Percentiles rank a stretch among this genome's conserved stretches.
These are phyloP conservation scores for Fraxinus baroniana DNA, from an alignment of 305 asterid species.

Conservation along the genomic window DNA sequence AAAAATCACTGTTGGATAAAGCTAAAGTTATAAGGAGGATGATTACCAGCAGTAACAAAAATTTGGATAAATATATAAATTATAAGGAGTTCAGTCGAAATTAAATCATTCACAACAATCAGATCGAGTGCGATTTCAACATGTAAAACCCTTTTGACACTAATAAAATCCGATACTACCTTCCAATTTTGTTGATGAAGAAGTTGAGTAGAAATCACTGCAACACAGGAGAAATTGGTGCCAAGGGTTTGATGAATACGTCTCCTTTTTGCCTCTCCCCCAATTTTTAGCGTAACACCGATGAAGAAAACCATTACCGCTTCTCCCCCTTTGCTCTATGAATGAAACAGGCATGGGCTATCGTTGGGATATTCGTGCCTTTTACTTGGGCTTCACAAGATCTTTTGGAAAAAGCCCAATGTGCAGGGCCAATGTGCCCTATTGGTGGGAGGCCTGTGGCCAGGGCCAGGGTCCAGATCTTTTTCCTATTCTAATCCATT, in stretches of 20 bases:
- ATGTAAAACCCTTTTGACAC: not conserved
- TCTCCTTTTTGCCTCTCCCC: conserved; percentile 2
- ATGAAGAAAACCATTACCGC: not conserved
- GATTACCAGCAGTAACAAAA: not conserved
- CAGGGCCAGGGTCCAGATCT: not conserved
- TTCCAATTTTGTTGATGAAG: not conserved
- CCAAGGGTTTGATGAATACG: not conserved
- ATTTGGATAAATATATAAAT: not conserved
- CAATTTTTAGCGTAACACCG: not conserved
- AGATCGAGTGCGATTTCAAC: not conserved
- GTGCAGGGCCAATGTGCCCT: not conserved
- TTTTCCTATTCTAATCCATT: not conserved
- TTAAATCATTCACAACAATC: not conserved
- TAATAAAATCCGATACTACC: not conserved
- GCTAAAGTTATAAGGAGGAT: not conserved
- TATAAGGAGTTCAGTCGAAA: not conserved
- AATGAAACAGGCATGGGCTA: not conserved
- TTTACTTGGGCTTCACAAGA: not conserved
- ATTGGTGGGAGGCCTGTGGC: too few relatives aligned
- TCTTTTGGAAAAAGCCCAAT: not conserved
- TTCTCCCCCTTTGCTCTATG: not conserved
- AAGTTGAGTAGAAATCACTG: not conserved
- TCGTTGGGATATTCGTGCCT: not conserved
- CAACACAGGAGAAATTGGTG: not conserved
- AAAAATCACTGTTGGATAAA: not conserved